phyloP scores from a whole-genome alignment of 192 early-diverging fungal species.

The Diversispora epigaea region DNA sequence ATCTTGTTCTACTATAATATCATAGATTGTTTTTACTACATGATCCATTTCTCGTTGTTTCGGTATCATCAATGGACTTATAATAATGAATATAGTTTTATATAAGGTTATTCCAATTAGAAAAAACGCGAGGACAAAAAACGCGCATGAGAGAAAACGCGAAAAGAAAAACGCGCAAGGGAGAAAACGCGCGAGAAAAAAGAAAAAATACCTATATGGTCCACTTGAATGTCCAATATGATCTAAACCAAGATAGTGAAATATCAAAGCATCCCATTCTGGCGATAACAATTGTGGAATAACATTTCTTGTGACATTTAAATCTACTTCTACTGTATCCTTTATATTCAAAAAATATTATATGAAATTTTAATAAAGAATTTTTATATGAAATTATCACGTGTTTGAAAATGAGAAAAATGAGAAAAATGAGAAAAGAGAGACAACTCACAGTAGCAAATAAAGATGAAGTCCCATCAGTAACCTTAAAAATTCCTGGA shows the following conservation, averaged over 20 bases:
- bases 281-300: slow-evolving; percentile 51
- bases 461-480: slow-evolving; percentile 66
- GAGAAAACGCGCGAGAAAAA: no score
- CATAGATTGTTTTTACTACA: slow-evolving; percentile 58
- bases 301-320: slow-evolving; percentile 73
- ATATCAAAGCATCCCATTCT: slow-evolving; percentile 70
- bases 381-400: no score
- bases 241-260: slow-evolving; percentile 82
- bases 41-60: slow-evolving; percentile 80
- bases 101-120: no score
- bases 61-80: slow-evolving; percentile 64
- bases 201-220: slow-evolving; percentile 45
- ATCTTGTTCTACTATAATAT: slow-evolving; percentile 48
- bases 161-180: no score
- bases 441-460: slow-evolving; percentile 64
- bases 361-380: no score
- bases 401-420: neutral
- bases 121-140: no score
- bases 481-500: slow-evolving; percentile 60
- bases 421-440: no score
- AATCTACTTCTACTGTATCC: slow-evolving; percentile 75
- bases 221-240: slow-evolving; percentile 78
- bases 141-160: no score
- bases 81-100: no score
- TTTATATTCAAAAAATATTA: slow-evolving; percentile 11